These are phyloP conservation scores for Pseudogymnoascus sp. DNA, from an alignment of 2,329 filamentous ascomycete genomes.

Conservation along the genomic window DNA sequence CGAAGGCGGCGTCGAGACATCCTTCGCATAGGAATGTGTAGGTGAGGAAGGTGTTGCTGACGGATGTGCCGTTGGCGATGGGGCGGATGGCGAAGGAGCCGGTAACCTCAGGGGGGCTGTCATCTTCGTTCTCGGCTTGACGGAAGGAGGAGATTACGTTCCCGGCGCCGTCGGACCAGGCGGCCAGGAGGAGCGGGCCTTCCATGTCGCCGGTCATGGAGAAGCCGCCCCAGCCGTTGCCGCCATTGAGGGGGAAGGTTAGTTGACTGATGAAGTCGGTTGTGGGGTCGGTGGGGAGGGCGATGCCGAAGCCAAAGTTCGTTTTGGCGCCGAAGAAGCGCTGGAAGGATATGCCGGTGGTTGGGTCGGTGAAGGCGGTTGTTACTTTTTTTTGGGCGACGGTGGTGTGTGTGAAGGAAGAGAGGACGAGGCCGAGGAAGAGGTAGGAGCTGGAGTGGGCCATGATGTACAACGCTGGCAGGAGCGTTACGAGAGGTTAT, in stretches of 20 bases:
- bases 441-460: background rate
- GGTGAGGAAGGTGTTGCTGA: conserved; percentile 35
- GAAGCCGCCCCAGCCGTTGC: conserved; percentile 38
- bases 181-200: conserved; percentile 35
- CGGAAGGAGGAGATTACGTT: conserved; percentile 36
- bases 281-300: conserved; percentile 32
- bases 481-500: background rate
- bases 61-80: conserved; percentile 34
- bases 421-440: background rate
- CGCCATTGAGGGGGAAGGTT: conserved; percentile 31
- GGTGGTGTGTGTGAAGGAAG: background rate
- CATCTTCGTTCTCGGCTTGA: conserved; percentile 33
- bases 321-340: conserved; percentile 33
- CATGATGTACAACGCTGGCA: background rate
- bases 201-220: conserved; percentile 38
- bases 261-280: conserved; percentile 41
- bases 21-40: conserved; percentile 39
- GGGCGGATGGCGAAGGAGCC: conserved; percentile 33
- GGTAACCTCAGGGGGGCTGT: conserved; percentile 35
- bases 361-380: conserved; percentile 26
- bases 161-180: conserved; percentile 34
- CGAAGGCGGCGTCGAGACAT: conserved; percentile 26
- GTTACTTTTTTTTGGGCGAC: conserved; percentile 3
- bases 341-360: conserved; percentile 30
- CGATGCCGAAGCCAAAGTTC: conserved; percentile 35